phyloP scores from a whole-genome alignment of 441 rosid genomes.

The Biscutella auriculata region DNA sequence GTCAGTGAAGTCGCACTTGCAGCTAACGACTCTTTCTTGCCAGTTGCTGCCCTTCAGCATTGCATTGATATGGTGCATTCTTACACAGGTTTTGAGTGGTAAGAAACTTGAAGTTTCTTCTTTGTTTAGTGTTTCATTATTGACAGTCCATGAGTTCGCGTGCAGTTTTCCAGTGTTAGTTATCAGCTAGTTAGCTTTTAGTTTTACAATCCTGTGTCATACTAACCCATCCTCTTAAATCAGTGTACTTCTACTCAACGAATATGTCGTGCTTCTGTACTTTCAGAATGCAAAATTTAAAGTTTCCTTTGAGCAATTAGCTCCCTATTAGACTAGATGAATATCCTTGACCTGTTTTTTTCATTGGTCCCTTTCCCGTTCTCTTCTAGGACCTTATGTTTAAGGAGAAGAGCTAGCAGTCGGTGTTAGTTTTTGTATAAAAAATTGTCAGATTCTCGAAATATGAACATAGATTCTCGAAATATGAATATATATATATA shows the following conservation, averaged over 20 bases:
- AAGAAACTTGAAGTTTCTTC: not conserved
- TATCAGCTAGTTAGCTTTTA: not conserved
- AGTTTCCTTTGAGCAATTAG: not conserved
- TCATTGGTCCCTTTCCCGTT: not conserved
- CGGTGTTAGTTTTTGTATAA: not conserved
- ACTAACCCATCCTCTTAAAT: not conserved
- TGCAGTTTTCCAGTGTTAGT: not conserved
- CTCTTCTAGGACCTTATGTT: not conserved
- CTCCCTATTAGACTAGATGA: not conserved
- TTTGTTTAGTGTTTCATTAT: not conserved
- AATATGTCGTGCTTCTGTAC: not conserved
- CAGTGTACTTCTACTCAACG: not conserved
- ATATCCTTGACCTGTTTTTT: not conserved
- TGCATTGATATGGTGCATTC: conserved; percentile 55
- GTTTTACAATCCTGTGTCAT: not conserved
- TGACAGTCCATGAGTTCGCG: not conserved
- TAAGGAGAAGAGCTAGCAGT: not conserved
- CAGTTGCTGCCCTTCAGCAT: conserved; percentile 56
- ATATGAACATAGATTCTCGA: too few relatives aligned
- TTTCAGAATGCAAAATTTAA: not conserved
- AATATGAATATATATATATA: too few relatives aligned
- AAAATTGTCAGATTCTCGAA: not conserved
- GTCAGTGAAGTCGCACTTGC: conserved; percentile 72
- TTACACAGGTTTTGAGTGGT: conserved; percentile 69
- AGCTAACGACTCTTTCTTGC: conserved; percentile 62